phyloP scores from a whole-genome alignment of 1,284 basidiomycete species.

The Crocinoboletus sp. region DNA sequence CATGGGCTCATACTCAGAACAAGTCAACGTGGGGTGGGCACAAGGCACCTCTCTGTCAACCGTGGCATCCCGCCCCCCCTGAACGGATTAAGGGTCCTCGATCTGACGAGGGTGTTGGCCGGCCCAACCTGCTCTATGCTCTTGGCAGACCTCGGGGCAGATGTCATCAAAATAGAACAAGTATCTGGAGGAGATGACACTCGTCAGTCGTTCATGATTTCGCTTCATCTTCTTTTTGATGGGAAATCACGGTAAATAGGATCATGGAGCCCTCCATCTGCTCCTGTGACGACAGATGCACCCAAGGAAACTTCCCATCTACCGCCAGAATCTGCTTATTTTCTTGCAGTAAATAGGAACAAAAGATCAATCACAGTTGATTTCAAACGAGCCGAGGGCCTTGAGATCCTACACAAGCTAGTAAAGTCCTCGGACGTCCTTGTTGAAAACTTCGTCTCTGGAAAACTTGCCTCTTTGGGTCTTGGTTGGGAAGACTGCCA shows the following conservation, averaged over 20 bases:
- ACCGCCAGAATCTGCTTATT: slow-evolving; percentile 92
- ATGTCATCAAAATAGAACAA: slow-evolving; percentile 90
- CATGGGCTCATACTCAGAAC: not conserved
- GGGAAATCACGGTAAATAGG: slow-evolving; percentile 39
- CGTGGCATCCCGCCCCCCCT: slow-evolving; percentile 72
- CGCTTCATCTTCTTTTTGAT: slow-evolving; percentile 11
- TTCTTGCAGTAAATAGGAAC: slow-evolving; percentile 85
- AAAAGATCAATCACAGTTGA: slow-evolving; percentile 88
- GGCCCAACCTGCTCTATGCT: slow-evolving; percentile 91
- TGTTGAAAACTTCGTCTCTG: slow-evolving; percentile 83
- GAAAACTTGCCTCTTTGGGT: slow-evolving; percentile 83
- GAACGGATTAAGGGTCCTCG: slow-evolving; percentile 74
- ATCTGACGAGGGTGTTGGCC: slow-evolving; percentile 85
- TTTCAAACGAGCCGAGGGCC: slow-evolving; percentile 76
- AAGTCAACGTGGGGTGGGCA: slow-evolving; percentile 3
- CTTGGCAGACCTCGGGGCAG: slow-evolving; percentile 83
- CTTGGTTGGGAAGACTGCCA: slow-evolving; percentile 84
- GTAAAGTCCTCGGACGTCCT: slow-evolving; percentile 79
- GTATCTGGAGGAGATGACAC: slow-evolving; percentile 87
- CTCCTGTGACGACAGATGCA: slow-evolving; percentile 50
- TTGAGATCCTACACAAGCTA: slow-evolving; percentile 74
- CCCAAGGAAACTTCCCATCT: slow-evolving; percentile 58
- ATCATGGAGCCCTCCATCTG: slow-evolving; percentile 77
- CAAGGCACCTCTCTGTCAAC: slow-evolving; percentile 16
- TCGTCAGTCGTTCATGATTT: slow-evolving; percentile 42